Evolutionary conservation across 1,284 basidiomycete species (phyloP).

Genomic region (Amylostereum areolatum): DNA sequence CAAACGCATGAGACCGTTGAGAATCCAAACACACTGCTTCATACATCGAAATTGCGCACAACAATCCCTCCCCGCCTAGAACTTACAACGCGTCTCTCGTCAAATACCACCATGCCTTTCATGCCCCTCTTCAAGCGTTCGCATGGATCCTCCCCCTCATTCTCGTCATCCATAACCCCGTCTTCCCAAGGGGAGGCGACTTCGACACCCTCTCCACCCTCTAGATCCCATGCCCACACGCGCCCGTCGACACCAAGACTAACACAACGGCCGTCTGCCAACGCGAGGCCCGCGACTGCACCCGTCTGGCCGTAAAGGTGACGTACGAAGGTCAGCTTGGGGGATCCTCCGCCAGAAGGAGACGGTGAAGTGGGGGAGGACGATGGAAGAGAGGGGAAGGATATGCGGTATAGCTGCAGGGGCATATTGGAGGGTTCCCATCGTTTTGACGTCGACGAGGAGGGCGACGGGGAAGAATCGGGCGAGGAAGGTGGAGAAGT

Average conservation of each 20-base stretch:
- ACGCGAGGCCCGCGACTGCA: slow-evolving; percentile 57
- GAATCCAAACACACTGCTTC: slow-evolving; percentile 12
- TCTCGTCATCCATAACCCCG: slow-evolving; percentile 3
- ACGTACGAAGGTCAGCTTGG: slow-evolving; percentile 67
- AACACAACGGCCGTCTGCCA: slow-evolving; percentile 77
- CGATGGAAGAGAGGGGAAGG: slow-evolving; percentile 42
- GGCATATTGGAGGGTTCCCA: slow-evolving; percentile 20
- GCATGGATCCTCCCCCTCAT: slow-evolving; percentile 5
- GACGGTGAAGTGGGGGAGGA: slow-evolving; percentile 21
- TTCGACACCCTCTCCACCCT: slow-evolving; percentile 58
- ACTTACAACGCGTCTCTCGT: slow-evolving; percentile 66
- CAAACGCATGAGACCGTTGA: too few relatives aligned
- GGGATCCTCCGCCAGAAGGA: slow-evolving; percentile 27
- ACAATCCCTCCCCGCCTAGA: slow-evolving; percentile 45
- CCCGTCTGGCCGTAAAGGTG: slow-evolving; percentile 62
- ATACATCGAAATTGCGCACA: slow-evolving; percentile 66
- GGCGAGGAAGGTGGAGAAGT: slow-evolving; percentile 4
- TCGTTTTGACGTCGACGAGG: slow-evolving; percentile 9
- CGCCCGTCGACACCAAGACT: slow-evolving; percentile 63
- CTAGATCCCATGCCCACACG: slow-evolving; percentile 81
- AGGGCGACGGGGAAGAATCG: slow-evolving; percentile 13
- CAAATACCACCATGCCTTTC: slow-evolving; percentile 56
- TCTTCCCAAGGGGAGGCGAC: slow-evolving; percentile 29
- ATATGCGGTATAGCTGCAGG: slow-evolving; percentile 68
- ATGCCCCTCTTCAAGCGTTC: slow-evolving; percentile 9